Evolutionary conservation across 495 filamentous ascomycete genomes (phyloP).

Genomic region (Penicillium ucsense): DNA sequence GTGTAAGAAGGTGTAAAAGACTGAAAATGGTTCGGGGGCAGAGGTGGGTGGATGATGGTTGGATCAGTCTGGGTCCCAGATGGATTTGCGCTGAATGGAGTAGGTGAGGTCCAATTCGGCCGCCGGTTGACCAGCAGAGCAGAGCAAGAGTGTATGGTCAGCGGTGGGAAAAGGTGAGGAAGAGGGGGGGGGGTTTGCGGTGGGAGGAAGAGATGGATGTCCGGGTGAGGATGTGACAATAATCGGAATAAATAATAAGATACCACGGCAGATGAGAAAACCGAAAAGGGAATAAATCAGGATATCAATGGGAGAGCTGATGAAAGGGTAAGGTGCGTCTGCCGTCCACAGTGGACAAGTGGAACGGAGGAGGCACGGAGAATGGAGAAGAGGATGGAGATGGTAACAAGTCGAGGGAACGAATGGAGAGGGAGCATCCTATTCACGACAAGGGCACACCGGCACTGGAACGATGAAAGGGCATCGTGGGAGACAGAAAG

Average conservation of each 20-base stretch:
- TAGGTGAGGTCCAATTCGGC: not conserved
- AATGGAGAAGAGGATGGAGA: not conserved
- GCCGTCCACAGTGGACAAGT: not conserved
- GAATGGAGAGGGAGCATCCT: too few relatives aligned
- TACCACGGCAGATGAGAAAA: not conserved
- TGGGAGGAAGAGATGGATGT: too few relatives aligned
- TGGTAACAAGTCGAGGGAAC: too few relatives aligned
- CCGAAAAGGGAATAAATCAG: not conserved
- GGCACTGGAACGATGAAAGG: too few relatives aligned
- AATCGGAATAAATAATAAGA: not conserved
- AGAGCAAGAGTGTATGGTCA: too few relatives aligned
- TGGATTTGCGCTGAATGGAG: not conserved
- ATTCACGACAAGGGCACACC: too few relatives aligned
- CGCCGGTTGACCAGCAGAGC: not conserved
- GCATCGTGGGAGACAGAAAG: too few relatives aligned
- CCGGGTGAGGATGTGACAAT: too few relatives aligned
- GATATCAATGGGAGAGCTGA: not conserved
- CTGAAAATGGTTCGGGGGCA: not conserved
- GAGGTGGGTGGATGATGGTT: not conserved
- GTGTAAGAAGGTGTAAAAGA: not conserved
- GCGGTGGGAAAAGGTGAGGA: too few relatives aligned
- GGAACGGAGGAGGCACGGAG: not conserved
- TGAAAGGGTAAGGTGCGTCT: not conserved
- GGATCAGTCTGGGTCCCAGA: not conserved
- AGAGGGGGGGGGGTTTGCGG: too few relatives aligned